Evolutionary conservation across 1,139 yeast genomes (phyloP), one percentile per base, ranked within the genome.

Genomic region (Trichomonascaceae sp.): DNA sequence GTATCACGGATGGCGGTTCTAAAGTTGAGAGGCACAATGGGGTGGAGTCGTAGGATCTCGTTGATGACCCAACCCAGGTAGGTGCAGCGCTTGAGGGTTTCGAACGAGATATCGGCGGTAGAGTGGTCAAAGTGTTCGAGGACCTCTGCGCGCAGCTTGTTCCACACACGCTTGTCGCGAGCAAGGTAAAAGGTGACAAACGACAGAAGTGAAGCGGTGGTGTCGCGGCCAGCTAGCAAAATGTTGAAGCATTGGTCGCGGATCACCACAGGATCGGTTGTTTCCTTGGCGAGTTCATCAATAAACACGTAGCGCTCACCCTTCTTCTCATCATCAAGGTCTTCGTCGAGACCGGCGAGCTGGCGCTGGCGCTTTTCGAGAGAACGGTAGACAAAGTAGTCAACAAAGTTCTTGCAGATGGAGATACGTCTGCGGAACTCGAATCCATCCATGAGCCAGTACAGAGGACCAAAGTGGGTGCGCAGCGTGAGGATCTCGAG

Each of bases 191-290:
- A 66, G 35, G 69, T 59, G n/a, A 60, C 46, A 51, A 66, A 71
- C 4, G 71, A 63, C 37, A 71, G 60, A 31, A 69, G 55, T 2
- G 71, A 67, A 1, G 76, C 76, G 13, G 76, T 71, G 30, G 77
- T 71, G 48, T 70, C 75, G 45, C 76, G 59, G 16, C 74, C 75
- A 17, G 76, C 76, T 22, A 70, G 55, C 39, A 71, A 51, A 40
- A 71, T 65, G 43, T 69, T 69, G 43, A 71, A 54, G 29, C 67
- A 58, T 49, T 70, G 74, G 44, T 69, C 72, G 33, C 72, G 60
- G 42, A 71, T 60, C n/a, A 63, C 57, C 26, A 45, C 51, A 4
- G 70, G 71, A 46, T 71, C 65, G 36, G 65, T 59, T 1, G 75
- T 68, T 43, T 67, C 67, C 45, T 67, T 65, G 20, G 57, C 67